phyloP scores from a whole-genome alignment of 345 rosid genomes.

The Gossypium anomalum region DNA sequence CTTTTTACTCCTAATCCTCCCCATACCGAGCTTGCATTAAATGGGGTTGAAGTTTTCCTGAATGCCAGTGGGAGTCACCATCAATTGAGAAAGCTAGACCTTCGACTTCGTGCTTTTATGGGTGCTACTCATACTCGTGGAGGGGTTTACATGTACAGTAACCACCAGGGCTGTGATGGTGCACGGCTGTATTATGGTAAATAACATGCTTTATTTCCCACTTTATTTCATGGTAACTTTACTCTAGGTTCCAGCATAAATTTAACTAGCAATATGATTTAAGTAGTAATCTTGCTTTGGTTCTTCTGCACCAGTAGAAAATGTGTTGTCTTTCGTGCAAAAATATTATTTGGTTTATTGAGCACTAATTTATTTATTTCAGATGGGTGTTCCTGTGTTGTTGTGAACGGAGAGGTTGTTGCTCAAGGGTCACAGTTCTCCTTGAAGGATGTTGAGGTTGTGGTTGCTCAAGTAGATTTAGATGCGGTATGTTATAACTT shows the following conservation, averaged over 20 bases:
- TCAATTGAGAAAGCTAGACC: slow-evolving; percentile 78
- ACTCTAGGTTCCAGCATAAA: not conserved
- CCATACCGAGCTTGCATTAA: slow-evolving; percentile 93
- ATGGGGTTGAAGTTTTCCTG: slow-evolving; percentile 93
- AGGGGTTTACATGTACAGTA: slow-evolving; percentile 95
- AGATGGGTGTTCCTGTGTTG: slow-evolving; percentile 88
- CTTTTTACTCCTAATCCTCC: slow-evolving; percentile 76
- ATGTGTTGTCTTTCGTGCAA: not conserved
- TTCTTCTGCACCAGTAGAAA: not conserved
- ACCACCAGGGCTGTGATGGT: slow-evolving; percentile 98
- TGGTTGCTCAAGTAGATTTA: slow-evolving; percentile 77
- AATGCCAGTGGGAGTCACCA: slow-evolving; percentile 99
- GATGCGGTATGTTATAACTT: slow-evolving; percentile 63
- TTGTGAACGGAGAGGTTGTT: slow-evolving; percentile 79
- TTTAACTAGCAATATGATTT: not conserved
- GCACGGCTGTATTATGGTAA: slow-evolving; percentile 86
- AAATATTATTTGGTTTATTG: not conserved
- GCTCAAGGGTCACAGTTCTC: slow-evolving; percentile 96
- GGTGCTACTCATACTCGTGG: slow-evolving; percentile 83
- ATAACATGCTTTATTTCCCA: not conserved
- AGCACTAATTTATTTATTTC: slow-evolving; percentile 8
- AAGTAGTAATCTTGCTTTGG: not conserved
- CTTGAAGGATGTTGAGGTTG: slow-evolving; percentile 84
- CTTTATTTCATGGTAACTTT: not conserved
- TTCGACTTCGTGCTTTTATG: slow-evolving; percentile 67